Base-by-base conservation (phyloP, 2,329 filamentous ascomycete genomes). In the Nannizziopsis barbatae region DNA sequence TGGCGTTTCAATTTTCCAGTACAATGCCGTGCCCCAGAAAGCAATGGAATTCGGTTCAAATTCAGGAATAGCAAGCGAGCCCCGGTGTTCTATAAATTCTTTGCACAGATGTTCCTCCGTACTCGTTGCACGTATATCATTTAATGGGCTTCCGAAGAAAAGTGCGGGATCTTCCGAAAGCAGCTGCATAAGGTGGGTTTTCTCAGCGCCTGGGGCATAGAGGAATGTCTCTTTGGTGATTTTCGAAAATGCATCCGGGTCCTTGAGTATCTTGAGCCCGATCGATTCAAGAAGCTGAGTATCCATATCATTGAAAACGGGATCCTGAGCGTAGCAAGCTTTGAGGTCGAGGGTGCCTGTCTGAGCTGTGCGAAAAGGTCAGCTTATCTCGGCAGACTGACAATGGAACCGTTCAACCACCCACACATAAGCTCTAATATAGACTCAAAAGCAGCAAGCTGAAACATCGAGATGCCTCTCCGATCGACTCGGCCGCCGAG, bases 121-220 rank as follows among this genome's bases (percentile, higher is more conserved):
- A 44, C 12, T 40, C 18, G 20, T 37, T n/a, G 35, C 39, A 15
- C 43, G 38, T 5, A 12, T 42, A 12, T 7, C 37, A 20, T 69
- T 64, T 45, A 69, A 52, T 4, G 65, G 64, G 0, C 62, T 81
- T 0, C 80, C 81, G 11, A 84, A 69, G 10, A 80, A 76, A 1
- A 82, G 56, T 0, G 65, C 70, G 0, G 81, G 80, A 0, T 62
- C 53, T 0, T 62, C 58, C 1, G 65, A 56, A 1, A 85, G 62
- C 0, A 78, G 70, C 5, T 68, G 60, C 17, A 73, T 65, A 43
- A 84, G 36, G 75, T 70, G 33, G 64, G 68, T 17, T 65, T 50
- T 80, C 49, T 71, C 68, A 1, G 66, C 70, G 44, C 84, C 81
- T 0, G 84, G 71, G 1, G 77, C 80, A 53, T 76, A 85, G 1